phyloP scores from a whole-genome alignment of 305 asterid species.

The Fraxinus sp. region DNA sequence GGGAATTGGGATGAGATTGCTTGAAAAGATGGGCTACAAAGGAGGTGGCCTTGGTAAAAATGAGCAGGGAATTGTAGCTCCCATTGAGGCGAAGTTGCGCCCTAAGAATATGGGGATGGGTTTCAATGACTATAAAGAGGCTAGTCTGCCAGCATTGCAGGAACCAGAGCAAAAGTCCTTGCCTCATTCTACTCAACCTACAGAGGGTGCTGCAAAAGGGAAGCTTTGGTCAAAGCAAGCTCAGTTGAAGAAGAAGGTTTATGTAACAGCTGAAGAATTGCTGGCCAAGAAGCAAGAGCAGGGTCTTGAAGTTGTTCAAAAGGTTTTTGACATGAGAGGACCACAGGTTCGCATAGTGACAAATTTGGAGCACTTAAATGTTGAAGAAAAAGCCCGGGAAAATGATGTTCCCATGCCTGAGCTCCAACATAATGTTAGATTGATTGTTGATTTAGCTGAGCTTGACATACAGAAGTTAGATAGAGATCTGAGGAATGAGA shows the following conservation, averaged over 20 bases:
- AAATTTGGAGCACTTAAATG: slow-evolving; percentile 81
- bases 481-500: slow-evolving; percentile 78
- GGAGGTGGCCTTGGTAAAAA: slow-evolving; percentile 96
- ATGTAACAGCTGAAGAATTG: slow-evolving; percentile 70
- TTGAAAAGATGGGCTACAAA: slow-evolving; percentile 87
- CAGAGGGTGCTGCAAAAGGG: slow-evolving; percentile 45
- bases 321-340: slow-evolving; percentile 96
- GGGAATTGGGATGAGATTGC: slow-evolving; percentile 74
- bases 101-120: slow-evolving; percentile 96
- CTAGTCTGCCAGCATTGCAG: slow-evolving; percentile 43
- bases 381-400: slow-evolving; percentile 76
- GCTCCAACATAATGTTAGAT: slow-evolving; percentile 78
- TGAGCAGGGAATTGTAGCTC: slow-evolving; percentile 75
- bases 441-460: slow-evolving; percentile 79
- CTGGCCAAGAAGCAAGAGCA: slow-evolving; percentile 74
- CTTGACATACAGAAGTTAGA: slow-evolving; percentile 81
- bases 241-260: slow-evolving; percentile 52
- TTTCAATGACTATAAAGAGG: slow-evolving; percentile 74
- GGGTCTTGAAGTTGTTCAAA: slow-evolving; percentile 69
- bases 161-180: slow-evolving; percentile 48
- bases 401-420: slow-evolving; percentile 91
- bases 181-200: slow-evolving; percentile 37
- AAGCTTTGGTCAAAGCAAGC: slow-evolving; percentile 74
- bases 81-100: slow-evolving; percentile 72
- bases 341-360: slow-evolving; percentile 91